Conservation (phyloP, 768 basidiomycete species). For the Tulasnella sp. region DNA sequence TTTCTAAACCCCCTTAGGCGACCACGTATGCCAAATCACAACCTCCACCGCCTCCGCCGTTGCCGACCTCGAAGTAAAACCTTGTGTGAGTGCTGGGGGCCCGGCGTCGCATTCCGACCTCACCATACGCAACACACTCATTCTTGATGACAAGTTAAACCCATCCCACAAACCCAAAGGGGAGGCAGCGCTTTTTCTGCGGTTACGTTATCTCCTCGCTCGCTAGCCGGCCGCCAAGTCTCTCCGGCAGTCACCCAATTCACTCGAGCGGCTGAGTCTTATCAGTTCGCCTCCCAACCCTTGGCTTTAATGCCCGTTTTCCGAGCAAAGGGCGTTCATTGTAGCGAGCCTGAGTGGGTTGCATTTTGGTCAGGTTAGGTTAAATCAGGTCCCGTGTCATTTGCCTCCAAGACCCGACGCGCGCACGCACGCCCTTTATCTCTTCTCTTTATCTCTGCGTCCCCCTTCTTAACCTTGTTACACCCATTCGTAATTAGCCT, state of each 20-base stretch:
- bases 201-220: neutral
- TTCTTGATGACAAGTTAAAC: neutral
- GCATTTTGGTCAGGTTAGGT: neutral
- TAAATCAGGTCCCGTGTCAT: slow-evolving; percentile 11
- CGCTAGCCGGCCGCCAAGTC: neutral
- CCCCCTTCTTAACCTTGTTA: neutral
- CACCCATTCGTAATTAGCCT: slow-evolving; percentile 4
- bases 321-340: neutral
- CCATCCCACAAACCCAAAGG: neutral
- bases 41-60: neutral
- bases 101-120: neutral
- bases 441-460: neutral
- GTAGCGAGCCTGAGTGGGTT: neutral
- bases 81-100: neutral
- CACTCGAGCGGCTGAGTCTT: neutral
- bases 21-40: neutral
- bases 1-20: neutral
- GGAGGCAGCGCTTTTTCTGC: neutral
- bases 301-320: neutral
- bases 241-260: neutral
- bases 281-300: neutral
- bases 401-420: neutral
- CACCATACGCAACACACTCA: neutral
- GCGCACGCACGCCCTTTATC: neutral
- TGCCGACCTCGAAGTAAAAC: neutral